Evolutionary conservation across 768 basidiomycete species (phyloP), one percentile per base, ranked within the genome.

Genomic region (Piloderma croceum): DNA sequence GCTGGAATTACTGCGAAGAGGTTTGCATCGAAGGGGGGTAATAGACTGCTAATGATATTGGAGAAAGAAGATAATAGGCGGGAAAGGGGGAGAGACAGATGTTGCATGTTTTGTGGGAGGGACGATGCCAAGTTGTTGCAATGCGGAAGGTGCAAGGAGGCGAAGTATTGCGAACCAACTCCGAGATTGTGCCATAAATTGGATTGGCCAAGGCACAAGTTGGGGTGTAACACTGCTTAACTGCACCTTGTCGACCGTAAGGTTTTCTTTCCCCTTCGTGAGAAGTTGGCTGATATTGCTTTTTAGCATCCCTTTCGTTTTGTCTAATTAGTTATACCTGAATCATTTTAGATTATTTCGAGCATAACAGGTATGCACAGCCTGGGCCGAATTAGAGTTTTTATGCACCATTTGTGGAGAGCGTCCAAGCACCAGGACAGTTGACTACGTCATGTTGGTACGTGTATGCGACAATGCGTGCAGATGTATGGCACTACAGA

Each of bases 191-290:
- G 68, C 32, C 67, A 70, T 42, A 62, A 58, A 42, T 41, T 48
- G 18, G 63, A 70, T 38, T 71, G 70, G 68, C 62, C 65, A 6
- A 52, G 47, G 12, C 67, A 70, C 40, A 73, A 70, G 51, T 55
- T 49, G 41, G 33, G 17, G 1, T 69, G 67, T 43, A 60, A 54
- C 45, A 50, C 52, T 36, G n/a, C n/a, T n/a, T n/a, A n/a, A n/a
- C n/a, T n/a, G n/a, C n/a, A n/a, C n/a, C n/a, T n/a, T n/a, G n/a
- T 51, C 19, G 5, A 10, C 31, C 17, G 31, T 5, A 13, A 20
- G 13, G 22, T 36, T 20, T 36, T 5, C 5, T 36, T 5, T n/a
- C 22, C 20, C 3, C 17, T 36, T 12, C n/a, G 17, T 18, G 13
- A n/a, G 5, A 20, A 20, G 7, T 13, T n/a, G 34, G 17, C 22